These are phyloP conservation scores for Albugo laibachii DNA, from an alignment of 352 stramenopile species.

Conservation along the genomic window DNA sequence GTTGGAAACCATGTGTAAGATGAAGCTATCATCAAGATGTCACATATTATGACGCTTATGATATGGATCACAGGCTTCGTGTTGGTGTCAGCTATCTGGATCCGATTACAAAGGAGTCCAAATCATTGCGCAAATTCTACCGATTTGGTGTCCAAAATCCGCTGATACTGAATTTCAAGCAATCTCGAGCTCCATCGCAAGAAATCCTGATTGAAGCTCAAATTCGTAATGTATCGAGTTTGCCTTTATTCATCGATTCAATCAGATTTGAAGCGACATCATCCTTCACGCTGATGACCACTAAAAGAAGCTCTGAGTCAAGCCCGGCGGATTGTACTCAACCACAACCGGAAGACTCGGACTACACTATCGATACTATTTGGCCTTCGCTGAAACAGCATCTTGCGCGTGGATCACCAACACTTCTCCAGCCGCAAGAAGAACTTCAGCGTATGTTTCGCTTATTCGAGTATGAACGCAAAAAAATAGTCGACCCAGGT, in stretches of 20 bases:
- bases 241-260: constrained; percentile 58
- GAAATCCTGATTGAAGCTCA: constrained; percentile 40
- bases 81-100: constrained; percentile 64
- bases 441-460: constrained; percentile 62
- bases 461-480: neutral
- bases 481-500: neutral
- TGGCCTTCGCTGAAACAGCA: constrained; percentile 14
- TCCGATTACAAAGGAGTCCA: constrained; percentile 48
- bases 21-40: neutral
- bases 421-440: constrained; percentile 54
- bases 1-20: constrained; percentile 67
- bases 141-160: constrained; percentile 81
- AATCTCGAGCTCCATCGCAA: constrained; percentile 13
- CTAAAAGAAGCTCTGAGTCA: constrained; percentile 11
- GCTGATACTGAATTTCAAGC: constrained; percentile 72
- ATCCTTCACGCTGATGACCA: constrained; percentile 18
- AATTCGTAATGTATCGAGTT: constrained; percentile 67
- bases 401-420: constrained; percentile 12
- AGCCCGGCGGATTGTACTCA: neutral
- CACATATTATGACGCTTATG: constrained; percentile 1
- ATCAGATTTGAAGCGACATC: constrained; percentile 48
- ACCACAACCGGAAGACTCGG: neutral
- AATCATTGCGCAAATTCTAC: constrained; percentile 84
- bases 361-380: constrained; percentile 3
- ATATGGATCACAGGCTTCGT: constrained; percentile 19